These are phyloP conservation scores for Talaromyces rugulosus DNA, from an alignment of 2,329 filamentous ascomycete genomes.

Conservation along the genomic window DNA sequence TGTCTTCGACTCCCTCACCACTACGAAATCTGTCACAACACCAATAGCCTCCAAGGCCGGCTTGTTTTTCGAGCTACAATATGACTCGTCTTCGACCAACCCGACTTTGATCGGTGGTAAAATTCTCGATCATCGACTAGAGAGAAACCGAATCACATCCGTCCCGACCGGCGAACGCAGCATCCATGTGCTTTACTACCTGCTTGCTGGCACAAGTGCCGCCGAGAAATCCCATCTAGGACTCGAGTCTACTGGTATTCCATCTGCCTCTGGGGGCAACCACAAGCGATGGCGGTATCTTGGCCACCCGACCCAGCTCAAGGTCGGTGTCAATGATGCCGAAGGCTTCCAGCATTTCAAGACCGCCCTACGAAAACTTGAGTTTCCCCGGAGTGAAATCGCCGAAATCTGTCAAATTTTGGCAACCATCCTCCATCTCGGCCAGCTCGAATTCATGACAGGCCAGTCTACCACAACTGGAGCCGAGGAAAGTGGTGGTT, in stretches of 20 bases:
- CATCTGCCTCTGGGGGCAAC: slow-evolving; percentile 41
- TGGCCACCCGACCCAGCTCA: slow-evolving; percentile 92
- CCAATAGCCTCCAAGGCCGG: slow-evolving; percentile 94
- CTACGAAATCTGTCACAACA: slow-evolving; percentile 93
- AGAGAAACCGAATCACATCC: slow-evolving; percentile 83
- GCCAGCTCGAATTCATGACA: slow-evolving; percentile 89
- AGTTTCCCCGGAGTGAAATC: slow-evolving; percentile 89
- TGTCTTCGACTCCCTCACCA: slow-evolving; percentile 92
- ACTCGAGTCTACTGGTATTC: slow-evolving; percentile 47
- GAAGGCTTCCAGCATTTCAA: slow-evolving; percentile 98
- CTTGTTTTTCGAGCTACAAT: slow-evolving; percentile 93
- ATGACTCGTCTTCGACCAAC: slow-evolving; percentile 79
- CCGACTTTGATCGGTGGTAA: slow-evolving; percentile 92
- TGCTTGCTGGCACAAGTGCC: slow-evolving; percentile 83
- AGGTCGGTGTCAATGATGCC: slow-evolving; percentile 91
- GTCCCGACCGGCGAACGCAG: slow-evolving; percentile 95
- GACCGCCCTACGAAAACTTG: slow-evolving; percentile 85
- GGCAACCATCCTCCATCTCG: slow-evolving; percentile 92
- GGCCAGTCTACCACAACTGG: slow-evolving; percentile 72
- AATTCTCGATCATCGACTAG: slow-evolving; percentile 85
- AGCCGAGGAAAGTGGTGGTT: slow-evolving; percentile 90
- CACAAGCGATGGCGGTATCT: slow-evolving; percentile 93
- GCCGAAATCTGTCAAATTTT: slow-evolving; percentile 95
- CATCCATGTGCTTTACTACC: slow-evolving; percentile 94
- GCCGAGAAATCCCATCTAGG: slow-evolving; percentile 86